Base-by-base conservation (phyloP, 371 early-diverging fungal genomes). In the Batrachochytrium dendrobatidis region DNA sequence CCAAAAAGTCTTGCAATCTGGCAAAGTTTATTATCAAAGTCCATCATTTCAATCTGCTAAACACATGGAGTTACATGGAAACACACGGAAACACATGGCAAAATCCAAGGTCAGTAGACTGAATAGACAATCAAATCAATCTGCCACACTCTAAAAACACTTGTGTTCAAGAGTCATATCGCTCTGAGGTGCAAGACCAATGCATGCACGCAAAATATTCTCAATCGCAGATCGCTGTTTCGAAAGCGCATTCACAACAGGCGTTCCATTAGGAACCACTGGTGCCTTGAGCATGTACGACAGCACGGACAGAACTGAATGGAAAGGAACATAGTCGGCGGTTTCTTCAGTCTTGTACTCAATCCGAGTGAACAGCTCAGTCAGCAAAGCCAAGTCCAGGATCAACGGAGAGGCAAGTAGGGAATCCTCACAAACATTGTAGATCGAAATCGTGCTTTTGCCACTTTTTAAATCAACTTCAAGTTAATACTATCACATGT, bases 351-450 rank as follows among this genome's bases (percentile, higher is more conserved):
- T 68, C 51, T 60, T 48, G 86, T 90, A 97, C 66, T 84, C 62
- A 63, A 97, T 87, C 71, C 96, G 94, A 57, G 94, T 91, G 87
- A 95, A 87, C 62, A 97, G 80, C 80, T 97, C 98, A 61, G 91
- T 86, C 73, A 95, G 75, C 64, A 95, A 84, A 62, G 86, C 85
- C 64, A 97, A 75, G 69, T 97, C 98, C 70, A 97, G 82, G 73
- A 97, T 97, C 49, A 97, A 79, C 31, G 98, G 98, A 34, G 91
- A 88, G 44, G 98, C 98, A 59, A 97, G 81, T 59, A 97, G 86
- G 30, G 95, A 94, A 70, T 97, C 98, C 75, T 97, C 98, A 75
- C 98, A 97, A 49, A 93, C 88, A 75, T 95, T 97, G 84, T 93
- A 94, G 68, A 94, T 69, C 35, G 95, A 92, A 68, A 97, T 89